Percentiles rank a stretch among this genome's conserved stretches.
phyloP scores from a whole-genome alignment of 2,329 filamentous ascomycete species.

The Pezicula carpinea region DNA sequence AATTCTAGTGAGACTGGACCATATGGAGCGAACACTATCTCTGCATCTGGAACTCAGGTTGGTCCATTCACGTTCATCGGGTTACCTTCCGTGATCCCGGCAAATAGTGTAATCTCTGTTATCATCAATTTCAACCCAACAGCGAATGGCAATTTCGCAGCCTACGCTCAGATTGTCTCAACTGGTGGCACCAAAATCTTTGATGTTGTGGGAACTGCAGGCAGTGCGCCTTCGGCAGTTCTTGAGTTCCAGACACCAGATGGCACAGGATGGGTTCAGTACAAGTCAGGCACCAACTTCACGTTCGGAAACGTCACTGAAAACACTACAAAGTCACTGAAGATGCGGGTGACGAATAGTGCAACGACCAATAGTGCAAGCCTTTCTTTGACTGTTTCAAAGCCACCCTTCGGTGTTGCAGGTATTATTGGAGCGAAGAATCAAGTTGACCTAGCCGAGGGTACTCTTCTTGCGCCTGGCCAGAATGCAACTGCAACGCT shows the following conservation, averaged over 20 bases:
- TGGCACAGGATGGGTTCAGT: constrained; percentile 45
- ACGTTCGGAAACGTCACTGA: constrained; percentile 52
- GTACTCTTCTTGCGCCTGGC: constrained; percentile 43
- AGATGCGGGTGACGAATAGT: constrained; percentile 53
- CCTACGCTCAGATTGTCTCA: constrained; percentile 43
- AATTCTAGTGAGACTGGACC: constrained; percentile 39
- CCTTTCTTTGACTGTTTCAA: constrained; percentile 54
- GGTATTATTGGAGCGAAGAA: constrained; percentile 51
- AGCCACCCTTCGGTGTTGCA: constrained; percentile 52
- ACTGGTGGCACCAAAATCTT: constrained; percentile 47
- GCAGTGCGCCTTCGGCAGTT: constrained; percentile 42
- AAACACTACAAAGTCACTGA: constrained; percentile 42
- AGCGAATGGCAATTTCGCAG: constrained; percentile 41
- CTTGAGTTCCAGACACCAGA: constrained; percentile 52
- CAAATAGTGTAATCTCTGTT: constrained; percentile 35
- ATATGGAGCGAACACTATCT: constrained; percentile 31
- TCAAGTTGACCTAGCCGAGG: constrained; percentile 53
- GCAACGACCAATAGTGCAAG: constrained; percentile 43
- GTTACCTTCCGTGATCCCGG: constrained; percentile 40
- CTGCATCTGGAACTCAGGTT: constrained; percentile 31
- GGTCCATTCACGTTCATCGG: constrained; percentile 45
- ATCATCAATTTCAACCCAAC: constrained; percentile 43
- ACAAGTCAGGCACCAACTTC: constrained; percentile 39
- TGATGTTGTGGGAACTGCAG: constrained; percentile 44
- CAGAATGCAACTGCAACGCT: constrained; percentile 47